Base-by-base conservation (phyloP, 768 basidiomycete genomes). In the Amanita phalloides region DNA sequence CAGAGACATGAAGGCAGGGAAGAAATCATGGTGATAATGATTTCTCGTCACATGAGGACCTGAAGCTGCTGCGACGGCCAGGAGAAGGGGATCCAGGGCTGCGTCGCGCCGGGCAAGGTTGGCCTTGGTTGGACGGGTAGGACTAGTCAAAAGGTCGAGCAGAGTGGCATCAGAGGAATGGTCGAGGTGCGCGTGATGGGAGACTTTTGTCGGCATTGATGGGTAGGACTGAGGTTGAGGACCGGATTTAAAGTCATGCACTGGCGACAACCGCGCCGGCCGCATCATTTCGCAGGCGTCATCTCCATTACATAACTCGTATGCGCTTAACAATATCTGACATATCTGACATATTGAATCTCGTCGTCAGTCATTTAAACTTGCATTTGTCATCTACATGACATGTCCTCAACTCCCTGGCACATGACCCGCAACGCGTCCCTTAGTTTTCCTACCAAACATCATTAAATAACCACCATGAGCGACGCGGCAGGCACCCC, bases 11-110 rank as follows among this genome's bases (percentile, higher is more conserved):
- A 78, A 72, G 0, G 74, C 76, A 0, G 84, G 83, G 58, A 81
- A 82, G 65, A 84, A 81, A 59, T 86, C 84, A 64, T 94, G 91
- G 45, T 83, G 77, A 61, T 86, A 89, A 64, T 94, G 91, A 59
- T 92, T 89, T 42, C 88, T 76, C 36, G 91, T 92, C 51, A 86
- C 75, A 55, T 88, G 78, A 8, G 86, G 84, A 3, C 82, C 83
- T 0, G 86, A 82, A 0, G 86, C 82, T 8, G 77, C 74, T 5
- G 82, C 87, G 0, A 85, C 84, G 26, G 86, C 88, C 50, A 92
- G 76, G 49, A 92, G 70, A 5, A 92, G 70, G 17, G 89, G 84
- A 61, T 92, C 89, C 37, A 92, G 74, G 0, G 79, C 77, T 5
- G 85, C 81, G 63, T 90, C 86, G 38, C 84, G 73, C 42, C 82